Base-by-base conservation (phyloP, 1,284 basidiomycete genomes). In the Austroboletus rostrupii region DNA sequence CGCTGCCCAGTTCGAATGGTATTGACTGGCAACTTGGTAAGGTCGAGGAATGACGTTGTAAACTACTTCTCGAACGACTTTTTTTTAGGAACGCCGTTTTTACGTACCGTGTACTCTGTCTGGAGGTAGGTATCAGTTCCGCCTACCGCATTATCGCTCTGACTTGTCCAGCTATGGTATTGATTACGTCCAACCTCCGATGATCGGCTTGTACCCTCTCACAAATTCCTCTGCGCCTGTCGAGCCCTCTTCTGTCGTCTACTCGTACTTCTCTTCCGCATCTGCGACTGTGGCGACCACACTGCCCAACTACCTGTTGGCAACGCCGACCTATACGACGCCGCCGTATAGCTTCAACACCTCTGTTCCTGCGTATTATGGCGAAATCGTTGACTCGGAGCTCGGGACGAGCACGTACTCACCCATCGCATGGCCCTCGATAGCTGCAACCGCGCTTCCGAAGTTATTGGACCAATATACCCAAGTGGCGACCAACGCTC, bases 11-110 rank as follows among this genome's bases (percentile, higher is more conserved):
- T 46, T 65, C 83, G 12, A 86, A 91, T 65, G 91, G 90, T 3
- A 79, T 94, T 39, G 90, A 92, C 64, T 95, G 92, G 92, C 87
- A 92, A 65, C 72, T 94, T 49, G 85, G 85, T 80, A 61, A 40
- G 50, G 43, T 8, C 5, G 13, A 12, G 8, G 13, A 26, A 17
- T 35, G 0, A 1, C 43, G n/a, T 32, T 19, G 9, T 32, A 16
- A 17, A 20, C 13, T 13, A 9, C 5, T 41, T 33, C 19, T 41
- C 21, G 26, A 38, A 49, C 8, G 3, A 17, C 26, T 35, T 5
- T 26, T 9, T 55, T 29, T 8, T 55, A 75, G 90, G 90, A n/a
- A 73, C 80, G 3, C 77, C 88, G 0, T 94, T 94, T 67, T 64
- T 95, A 50, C 77, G 84, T 43, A 87, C 87, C 3, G 87, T 92